Evolutionary conservation across 768 basidiomycete genomes (phyloP), one percentile per base, ranked within the genome.

Genomic region (Lactarius vividus): DNA sequence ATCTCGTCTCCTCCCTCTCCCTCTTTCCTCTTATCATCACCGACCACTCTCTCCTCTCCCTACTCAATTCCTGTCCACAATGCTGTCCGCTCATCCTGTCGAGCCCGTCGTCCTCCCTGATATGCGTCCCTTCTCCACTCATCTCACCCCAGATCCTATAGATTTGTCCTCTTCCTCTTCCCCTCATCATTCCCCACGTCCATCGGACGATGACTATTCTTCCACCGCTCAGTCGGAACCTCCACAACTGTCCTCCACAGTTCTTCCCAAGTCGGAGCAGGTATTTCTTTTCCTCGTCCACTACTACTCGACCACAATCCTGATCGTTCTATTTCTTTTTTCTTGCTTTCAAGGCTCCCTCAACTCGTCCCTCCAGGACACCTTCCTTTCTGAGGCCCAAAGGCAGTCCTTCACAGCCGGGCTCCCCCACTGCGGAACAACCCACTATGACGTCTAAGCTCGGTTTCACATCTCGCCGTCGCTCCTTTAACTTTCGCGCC

Each of bases 61-160:
- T 9, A n/a, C 44, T 23, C 46, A 26, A 7, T 40, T 26, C 13
- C 8, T 6, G 10, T 1, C 31, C 23, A 40, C 18, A 4, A 67
- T 67, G 66, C 55, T 66, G 18, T 67, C 66, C 6, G 42, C 49
- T 46, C 66, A 20, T 0, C 11, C 58, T 7, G 16, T 49, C 20
- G 42, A 61, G 13, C 57, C 63, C 10, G 11, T 18, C 62, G 11
- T 65, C 66, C 46, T 70, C 59, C 54, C 80, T 78, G 79, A 75
- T 80, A 65, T 77, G 77, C 44, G 72, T 78, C 16, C 74, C 65
- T 66, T 79, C 78, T 44, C 80, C 79, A 75, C 74, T 63, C 69
- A 35, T 72, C 69, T 46, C 64, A 39, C 59, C 63, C 44, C 71
- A 66, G 63, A n/a, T 29, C 65, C 69, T 49, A 35, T 61, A 69